A percentile compares a stretch with the other conserved stretches of the same genome.
Conservation (phyloP, 2,329 filamentous ascomycete species). For the Trichophyton equinum region DNA sequence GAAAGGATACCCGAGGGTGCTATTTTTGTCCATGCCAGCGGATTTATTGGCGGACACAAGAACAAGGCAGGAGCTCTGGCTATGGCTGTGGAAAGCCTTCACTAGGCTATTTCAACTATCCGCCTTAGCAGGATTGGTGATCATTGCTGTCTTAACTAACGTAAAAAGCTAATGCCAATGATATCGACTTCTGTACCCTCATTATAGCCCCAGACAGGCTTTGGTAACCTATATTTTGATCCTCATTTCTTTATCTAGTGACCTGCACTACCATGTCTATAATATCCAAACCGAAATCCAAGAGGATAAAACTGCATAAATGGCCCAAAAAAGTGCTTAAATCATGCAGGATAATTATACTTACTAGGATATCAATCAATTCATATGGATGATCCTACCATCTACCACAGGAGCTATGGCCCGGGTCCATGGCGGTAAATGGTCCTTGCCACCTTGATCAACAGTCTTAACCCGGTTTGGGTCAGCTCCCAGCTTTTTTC, state of each 20-base stretch:
- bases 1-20: constrained; percentile 42
- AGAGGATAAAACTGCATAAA: too few relatives aligned
- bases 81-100: constrained; percentile 52
- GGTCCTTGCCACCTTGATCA: constrained; percentile 47
- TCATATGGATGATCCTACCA: constrained; percentile 49
- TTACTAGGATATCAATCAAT: constrained; percentile 2
- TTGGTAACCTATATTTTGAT: too few relatives aligned
- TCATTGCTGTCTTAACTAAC: too few relatives aligned
- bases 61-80: constrained; percentile 75
- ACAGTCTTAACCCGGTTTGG: constrained; percentile 37
- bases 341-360: background rate
- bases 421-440: constrained; percentile 59
- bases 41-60: constrained; percentile 93
- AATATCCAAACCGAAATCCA: background rate
- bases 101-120: background rate
- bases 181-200: too few relatives aligned
- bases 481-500: constrained; percentile 51
- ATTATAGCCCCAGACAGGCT: too few relatives aligned
- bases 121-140: background rate
- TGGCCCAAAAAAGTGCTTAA: too few relatives aligned
- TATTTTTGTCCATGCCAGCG: constrained; percentile 86
- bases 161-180: too few relatives aligned
- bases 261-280: background rate
- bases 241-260: too few relatives aligned
- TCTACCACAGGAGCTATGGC: constrained; percentile 68